Percentiles rank a stretch among this genome's conserved stretches.
These are phyloP conservation scores for Tolypocladium nubicola DNA, from an alignment of 2,329 filamentous ascomycete species.

Conservation along the genomic window DNA sequence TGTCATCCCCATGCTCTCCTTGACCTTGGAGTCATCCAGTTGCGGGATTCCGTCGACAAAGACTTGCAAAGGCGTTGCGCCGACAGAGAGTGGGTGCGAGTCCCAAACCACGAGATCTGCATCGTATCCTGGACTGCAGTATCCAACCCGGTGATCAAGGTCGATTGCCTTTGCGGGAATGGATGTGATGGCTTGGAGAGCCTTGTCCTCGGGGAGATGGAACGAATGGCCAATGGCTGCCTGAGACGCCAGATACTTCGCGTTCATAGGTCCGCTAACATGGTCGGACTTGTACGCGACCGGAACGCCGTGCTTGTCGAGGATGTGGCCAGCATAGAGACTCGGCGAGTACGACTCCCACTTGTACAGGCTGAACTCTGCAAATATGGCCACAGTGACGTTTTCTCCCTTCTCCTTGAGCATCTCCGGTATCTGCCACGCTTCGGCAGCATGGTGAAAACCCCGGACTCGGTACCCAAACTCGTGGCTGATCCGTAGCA, in stretches of 20 bases:
- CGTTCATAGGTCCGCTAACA: slow-evolving; percentile 17
- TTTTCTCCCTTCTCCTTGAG: slow-evolving; percentile 21
- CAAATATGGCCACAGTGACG: slow-evolving; percentile 31
- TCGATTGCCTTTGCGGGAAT: slow-evolving; percentile 32
- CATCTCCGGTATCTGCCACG: neutral
- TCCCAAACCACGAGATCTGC: slow-evolving; percentile 41
- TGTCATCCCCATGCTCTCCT: slow-evolving; percentile 8
- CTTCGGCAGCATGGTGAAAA: neutral
- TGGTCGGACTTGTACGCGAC: slow-evolving; percentile 32
- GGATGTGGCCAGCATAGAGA: slow-evolving; percentile 26
- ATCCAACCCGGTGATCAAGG: slow-evolving; percentile 32
- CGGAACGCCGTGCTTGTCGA: slow-evolving; percentile 26
- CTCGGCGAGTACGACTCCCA: slow-evolving; percentile 29
- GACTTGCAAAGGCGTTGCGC: slow-evolving; percentile 34
- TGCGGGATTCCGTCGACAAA: slow-evolving; percentile 33
- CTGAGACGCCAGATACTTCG: slow-evolving; percentile 31
- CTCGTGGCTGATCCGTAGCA: slow-evolving; percentile 29
- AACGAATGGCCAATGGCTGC: slow-evolving; percentile 28
- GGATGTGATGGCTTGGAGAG: slow-evolving; percentile 23
- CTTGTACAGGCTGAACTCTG: slow-evolving; percentile 30
- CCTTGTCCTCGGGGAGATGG: neutral
- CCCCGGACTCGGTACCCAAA: slow-evolving; percentile 26
- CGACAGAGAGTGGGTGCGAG: slow-evolving; percentile 32
- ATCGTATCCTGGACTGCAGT: slow-evolving; percentile 32
- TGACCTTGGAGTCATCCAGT: slow-evolving; percentile 20